Evolutionary conservation across 352 stramenopile species (phyloP), one percentile per base, ranked within the genome.

Genomic region (Pythium brachiatum): DNA sequence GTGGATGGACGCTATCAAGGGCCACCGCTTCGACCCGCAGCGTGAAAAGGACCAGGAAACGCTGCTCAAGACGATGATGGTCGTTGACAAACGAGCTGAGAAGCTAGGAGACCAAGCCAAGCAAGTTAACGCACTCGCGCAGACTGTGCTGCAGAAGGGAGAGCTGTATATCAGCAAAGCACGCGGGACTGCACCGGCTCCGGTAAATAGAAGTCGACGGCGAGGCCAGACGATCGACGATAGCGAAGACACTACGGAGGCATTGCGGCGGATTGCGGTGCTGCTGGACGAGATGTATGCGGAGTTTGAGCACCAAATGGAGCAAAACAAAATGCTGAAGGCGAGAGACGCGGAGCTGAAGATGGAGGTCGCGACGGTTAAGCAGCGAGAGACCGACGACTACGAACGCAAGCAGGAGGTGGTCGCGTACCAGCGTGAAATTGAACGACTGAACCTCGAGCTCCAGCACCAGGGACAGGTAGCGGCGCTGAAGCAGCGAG

Each of bases 1-100:
- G 66, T 94, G 84, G 84, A 94, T 92, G 75, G 64, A 81, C 0
- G 82, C 84, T 29, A 75, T 94, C 57, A 67, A 75, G 46, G 69
- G 77, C 53, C 82, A 92, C 61, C 82, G 82, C 21, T 94, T 90
- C 56, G 75, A 74, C 39, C n/a, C 75, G 13, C 75, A 79, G 54
- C 76, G 75, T 50, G 69, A 82, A 39, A 63, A 79, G 38, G 70
- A 79, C 18, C 78, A 79, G 53, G 68, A 32, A 39, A 70, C 55
- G 72, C 72, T 69, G 60, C 66, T 44, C 43, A 72, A 46, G 56
- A 80, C 43, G 6, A 53, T 89, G 31, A 56, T 57, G 1, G 76
- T 78, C 23, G 68, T 75, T 12, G 66, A 91, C 53, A 34, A 67
- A 6, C 55, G 57, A 25, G 58, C 83, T 16, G 44, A 36, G 11